A percentile compares a stretch with the other conserved stretches of the same genome.
These are phyloP conservation scores for Rubia occidens DNA, from an alignment of 305 asterid species.

Conservation along the genomic window DNA sequence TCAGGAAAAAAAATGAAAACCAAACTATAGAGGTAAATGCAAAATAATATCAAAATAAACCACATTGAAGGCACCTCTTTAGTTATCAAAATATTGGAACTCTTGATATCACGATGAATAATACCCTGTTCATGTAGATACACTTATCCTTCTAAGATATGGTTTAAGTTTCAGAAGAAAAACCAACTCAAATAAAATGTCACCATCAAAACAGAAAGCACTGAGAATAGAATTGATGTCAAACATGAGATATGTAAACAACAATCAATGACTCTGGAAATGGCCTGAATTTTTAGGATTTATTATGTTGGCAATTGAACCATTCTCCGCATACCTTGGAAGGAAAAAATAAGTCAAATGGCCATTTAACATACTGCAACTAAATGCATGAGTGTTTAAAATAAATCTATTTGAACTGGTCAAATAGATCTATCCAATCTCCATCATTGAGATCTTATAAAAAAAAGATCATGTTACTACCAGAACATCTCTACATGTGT, in stretches of 20 bases:
- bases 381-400: too few species aligned
- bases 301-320: slow-evolving; percentile 86
- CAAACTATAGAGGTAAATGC: background rate
- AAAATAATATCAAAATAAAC: background rate
- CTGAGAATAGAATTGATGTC: slow-evolving; percentile 18
- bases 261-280: slow-evolving; percentile 78
- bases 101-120: slow-evolving; percentile 82
- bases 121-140: slow-evolving; percentile 99
- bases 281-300: slow-evolving; percentile 98
- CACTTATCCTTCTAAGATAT: slow-evolving; percentile 96
- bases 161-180: slow-evolving; percentile 14
- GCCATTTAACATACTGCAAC: too few species aligned
- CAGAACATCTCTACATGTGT: background rate
- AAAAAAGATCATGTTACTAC: background rate
- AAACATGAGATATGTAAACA: slow-evolving; percentile 16
- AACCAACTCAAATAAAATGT: background rate
- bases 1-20: slow-evolving; percentile 3
- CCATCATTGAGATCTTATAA: background rate
- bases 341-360: slow-evolving; percentile 3
- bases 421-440: background rate
- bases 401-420: too few species aligned
- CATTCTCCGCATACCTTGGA: slow-evolving; percentile 84
- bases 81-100: slow-evolving; percentile 62
- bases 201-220: slow-evolving; percentile 12
- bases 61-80: slow-evolving; percentile 40